A percentile compares a stretch with the other conserved stretches of the same genome.
Conservation (phyloP, 2,329 filamentous ascomycete species). For the Colletotrichum spaethianum region DNA sequence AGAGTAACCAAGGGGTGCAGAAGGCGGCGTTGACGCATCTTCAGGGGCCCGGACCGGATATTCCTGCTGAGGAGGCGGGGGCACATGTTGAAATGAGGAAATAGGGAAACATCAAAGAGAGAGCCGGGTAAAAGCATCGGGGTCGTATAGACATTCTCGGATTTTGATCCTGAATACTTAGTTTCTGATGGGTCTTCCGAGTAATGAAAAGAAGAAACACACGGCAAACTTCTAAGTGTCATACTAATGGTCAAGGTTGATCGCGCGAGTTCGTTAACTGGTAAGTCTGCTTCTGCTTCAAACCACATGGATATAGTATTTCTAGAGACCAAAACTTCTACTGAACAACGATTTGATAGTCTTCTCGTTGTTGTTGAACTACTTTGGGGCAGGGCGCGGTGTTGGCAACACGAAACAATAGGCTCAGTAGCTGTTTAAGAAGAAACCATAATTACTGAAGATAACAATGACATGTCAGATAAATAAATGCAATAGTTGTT, state of each 20-base stretch:
- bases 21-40: conserved; percentile 49
- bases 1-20: conserved; percentile 17
- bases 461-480: no score
- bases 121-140: rapidly evolving
- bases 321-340: no score
- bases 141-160: background rate
- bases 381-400: background rate
- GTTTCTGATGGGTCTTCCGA: no score
- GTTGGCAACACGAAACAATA: background rate
- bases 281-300: no score
- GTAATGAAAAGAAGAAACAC: no score
- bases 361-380: background rate
- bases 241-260: no score
- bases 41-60: conserved; percentile 50
- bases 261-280: no score
- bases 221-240: no score
- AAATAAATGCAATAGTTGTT: no score
- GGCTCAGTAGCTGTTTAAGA: background rate
- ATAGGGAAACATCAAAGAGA: background rate
- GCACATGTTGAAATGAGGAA: conserved; percentile 36
- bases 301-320: no score
- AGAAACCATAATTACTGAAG: no score
- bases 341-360: no score
- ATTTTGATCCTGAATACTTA: background rate
- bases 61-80: conserved; percentile 43